Conservation (phyloP, 768 basidiomycete genomes). For the Tephrocybe sp. region DNA sequence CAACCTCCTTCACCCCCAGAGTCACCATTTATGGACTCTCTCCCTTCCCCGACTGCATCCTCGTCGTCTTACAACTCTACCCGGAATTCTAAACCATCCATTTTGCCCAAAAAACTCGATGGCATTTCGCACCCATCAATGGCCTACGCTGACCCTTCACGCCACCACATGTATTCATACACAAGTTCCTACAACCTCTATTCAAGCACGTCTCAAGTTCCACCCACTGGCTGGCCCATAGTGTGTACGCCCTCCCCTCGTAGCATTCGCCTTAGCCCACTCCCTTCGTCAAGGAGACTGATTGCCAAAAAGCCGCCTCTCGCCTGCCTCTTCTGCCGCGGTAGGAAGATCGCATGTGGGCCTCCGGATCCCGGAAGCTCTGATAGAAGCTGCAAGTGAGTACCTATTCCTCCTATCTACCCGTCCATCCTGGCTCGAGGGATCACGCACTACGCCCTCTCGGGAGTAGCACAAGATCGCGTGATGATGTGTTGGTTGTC, state of each 20-base stretch:
- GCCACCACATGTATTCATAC: constrained; percentile 1
- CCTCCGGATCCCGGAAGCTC: constrained; percentile 52
- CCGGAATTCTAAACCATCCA: no score
- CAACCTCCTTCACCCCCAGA: constrained; percentile 5
- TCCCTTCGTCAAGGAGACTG: constrained; percentile 28
- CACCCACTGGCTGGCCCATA: constrained; percentile 16
- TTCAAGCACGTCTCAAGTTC: constrained; percentile 5
- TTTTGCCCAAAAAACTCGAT: neutral
- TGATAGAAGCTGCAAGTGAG: constrained; percentile 69
- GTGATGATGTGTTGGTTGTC: constrained; percentile 10
- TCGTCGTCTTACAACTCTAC: constrained; percentile 4
- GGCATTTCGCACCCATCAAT: neutral
- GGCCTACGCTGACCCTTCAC: constrained; percentile 1
- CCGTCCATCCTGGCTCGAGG: constrained; percentile 4
- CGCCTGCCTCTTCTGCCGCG: constrained; percentile 66
- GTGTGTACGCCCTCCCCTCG: constrained; percentile 19
- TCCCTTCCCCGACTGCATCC: constrained; percentile 14
- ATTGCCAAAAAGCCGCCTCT: constrained; percentile 57
- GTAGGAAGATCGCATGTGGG: constrained; percentile 70
- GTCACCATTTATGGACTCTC: constrained; percentile 18
- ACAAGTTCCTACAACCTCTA: constrained; percentile 5
- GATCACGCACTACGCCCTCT: constrained; percentile 9
- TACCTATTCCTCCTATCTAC: constrained; percentile 18
- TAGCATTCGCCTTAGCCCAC: constrained; percentile 24
- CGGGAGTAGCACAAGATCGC: constrained; percentile 12